Evolutionary conservation across 106 monocot species (phyloP), one percentile per base, ranked within the genome.

Genomic region (Ottelia alismoides): DNA sequence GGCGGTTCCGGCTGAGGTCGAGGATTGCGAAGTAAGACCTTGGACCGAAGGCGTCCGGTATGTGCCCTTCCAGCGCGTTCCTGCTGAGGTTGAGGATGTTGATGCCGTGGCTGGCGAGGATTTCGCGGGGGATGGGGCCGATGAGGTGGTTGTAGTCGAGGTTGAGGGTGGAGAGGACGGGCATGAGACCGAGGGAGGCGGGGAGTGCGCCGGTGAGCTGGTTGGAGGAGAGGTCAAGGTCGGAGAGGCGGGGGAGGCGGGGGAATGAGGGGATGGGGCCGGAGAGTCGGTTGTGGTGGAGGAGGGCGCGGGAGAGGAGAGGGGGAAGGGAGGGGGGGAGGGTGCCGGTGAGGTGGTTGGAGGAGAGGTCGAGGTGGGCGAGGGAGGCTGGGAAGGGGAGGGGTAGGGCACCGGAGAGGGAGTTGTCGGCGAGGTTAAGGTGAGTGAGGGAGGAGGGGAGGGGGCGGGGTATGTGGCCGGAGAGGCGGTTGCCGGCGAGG

Each of bases 271-370:
- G 88, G 29, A 89, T 74, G 16, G 4, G 0, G n/a, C 88, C 88
- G 19, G 83, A 68, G 53, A 89, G 28, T 58, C 54, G 70, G 71
- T 89, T 89, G 19, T 70, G 62, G 20, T 49, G 60, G n/a, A 89
- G 72, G 22, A 89, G 68, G 2, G 79, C 83, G 2, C 88, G 63
- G 70, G 83, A 83, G 23, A 89, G 82, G 83, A 80, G 5, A 61
- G 61, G 2, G 29, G 28, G 7, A 47, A 47, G n/a, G n/a, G n/a
- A n/a, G n/a, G n/a, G n/a, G n/a, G n/a, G n/a, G n/a, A n/a, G n/a
- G n/a, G n/a, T n/a, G n/a, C n/a, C n/a, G n/a, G n/a, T n/a, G n/a
- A n/a, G n/a, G n/a, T n/a, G n/a, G n/a, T n/a, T n/a, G n/a, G n/a
- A n/a, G n/a, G n/a, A n/a, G n/a, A n/a, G n/a, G n/a, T n/a, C n/a